Conservation (phyloP, 805 yeast species). For the Candida awuae region DNA sequence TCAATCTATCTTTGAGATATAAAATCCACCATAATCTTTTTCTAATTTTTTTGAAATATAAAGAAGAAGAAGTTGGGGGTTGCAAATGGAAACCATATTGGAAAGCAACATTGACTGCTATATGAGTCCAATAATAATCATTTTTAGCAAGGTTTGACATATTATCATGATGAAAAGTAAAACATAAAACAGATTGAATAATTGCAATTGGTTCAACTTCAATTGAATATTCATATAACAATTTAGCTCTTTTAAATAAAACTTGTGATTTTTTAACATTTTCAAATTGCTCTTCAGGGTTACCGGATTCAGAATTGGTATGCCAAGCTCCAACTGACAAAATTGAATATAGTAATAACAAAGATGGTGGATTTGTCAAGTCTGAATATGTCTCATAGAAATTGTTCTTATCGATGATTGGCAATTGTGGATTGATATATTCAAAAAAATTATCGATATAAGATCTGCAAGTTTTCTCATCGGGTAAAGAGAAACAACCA, state of each 20-base stretch:
- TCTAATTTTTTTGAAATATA: conserved; percentile 20
- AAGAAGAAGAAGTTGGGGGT: conserved; percentile 6
- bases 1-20: conserved; percentile 60
- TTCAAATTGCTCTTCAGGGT: conserved; percentile 44
- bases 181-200: conserved; percentile 45
- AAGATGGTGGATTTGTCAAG: conserved; percentile 50
- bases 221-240: conserved; percentile 58
- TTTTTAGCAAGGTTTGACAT: conserved; percentile 39
- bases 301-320: conserved; percentile 42
- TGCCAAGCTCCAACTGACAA: conserved; percentile 61
- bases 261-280: conserved; percentile 28
- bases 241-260: conserved; percentile 41
- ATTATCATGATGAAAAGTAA: conserved; percentile 20
- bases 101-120: conserved; percentile 64
- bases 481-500: conserved; percentile 68
- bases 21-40: conserved; percentile 59
- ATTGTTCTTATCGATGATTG: conserved; percentile 54
- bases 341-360: conserved; percentile 55
- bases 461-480: conserved; percentile 52
- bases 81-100: conserved; percentile 67
- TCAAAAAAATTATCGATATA: conserved; percentile 55
- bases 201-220: conserved; percentile 60
- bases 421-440: conserved; percentile 57
- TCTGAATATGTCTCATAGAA: conserved; percentile 56
- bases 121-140: conserved; percentile 66